phyloP scores from a whole-genome alignment of 257 asterid genomes.

The Avicennia marina region DNA sequence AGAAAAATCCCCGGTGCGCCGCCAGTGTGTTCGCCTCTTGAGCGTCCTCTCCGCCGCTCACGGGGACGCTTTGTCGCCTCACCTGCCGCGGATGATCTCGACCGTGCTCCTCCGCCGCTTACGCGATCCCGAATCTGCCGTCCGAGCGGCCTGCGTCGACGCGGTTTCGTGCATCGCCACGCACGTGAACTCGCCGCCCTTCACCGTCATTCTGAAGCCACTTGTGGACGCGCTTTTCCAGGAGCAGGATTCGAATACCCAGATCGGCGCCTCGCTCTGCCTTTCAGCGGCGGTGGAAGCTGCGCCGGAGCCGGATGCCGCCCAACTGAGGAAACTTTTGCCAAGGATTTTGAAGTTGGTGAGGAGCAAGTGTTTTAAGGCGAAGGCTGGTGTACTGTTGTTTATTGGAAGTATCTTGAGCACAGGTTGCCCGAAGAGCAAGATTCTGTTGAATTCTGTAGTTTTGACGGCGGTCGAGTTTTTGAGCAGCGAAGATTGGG shows the following conservation, averaged over 20 bases:
- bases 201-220: slow-evolving; percentile 52
- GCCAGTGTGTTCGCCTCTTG: slow-evolving; percentile 73
- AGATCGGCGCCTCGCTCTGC: slow-evolving; percentile 80
- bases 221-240: slow-evolving; percentile 55
- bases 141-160: slow-evolving; percentile 73
- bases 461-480: slow-evolving; percentile 50
- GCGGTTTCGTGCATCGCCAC: slow-evolving; percentile 58
- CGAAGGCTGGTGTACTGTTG: slow-evolving; percentile 52
- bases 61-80: slow-evolving; percentile 72
- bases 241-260: slow-evolving; percentile 74
- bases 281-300: slow-evolving; percentile 78
- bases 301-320: slow-evolving; percentile 55
- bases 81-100: slow-evolving; percentile 54
- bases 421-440: slow-evolving; percentile 47
- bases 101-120: slow-evolving; percentile 77
- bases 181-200: slow-evolving; percentile 58
- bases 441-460: slow-evolving; percentile 28
- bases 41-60: slow-evolving; percentile 60
- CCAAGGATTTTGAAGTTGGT: slow-evolving; percentile 57
- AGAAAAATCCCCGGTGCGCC: slow-evolving; percentile 82
- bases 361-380: slow-evolving; percentile 53
- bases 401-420: slow-evolving; percentile 50
- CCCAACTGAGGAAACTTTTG: slow-evolving; percentile 54
- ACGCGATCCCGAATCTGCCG: slow-evolving; percentile 77
- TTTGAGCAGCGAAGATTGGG: slow-evolving; percentile 74